Conservation (phyloP, 106 monocot species). For the Iris macrosiphon region DNA sequence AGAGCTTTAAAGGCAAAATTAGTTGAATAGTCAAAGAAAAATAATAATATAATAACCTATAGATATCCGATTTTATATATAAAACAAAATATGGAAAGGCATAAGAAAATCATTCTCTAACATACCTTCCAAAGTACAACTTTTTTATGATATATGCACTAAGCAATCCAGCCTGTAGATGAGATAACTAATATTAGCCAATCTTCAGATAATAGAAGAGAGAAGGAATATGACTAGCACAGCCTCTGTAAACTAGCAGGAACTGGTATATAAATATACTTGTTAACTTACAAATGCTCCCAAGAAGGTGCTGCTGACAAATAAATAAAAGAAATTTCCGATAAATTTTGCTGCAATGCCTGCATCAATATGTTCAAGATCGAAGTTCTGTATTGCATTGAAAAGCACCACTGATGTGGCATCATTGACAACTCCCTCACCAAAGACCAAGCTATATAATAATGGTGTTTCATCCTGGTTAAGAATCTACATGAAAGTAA, state of each 20-base stretch:
- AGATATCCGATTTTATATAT: not conserved
- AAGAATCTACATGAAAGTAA: conserved; percentile 34
- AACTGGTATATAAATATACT: not conserved
- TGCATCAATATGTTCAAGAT: conserved; percentile 45
- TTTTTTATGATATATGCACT: conserved; percentile 90
- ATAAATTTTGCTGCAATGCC: conserved; percentile 27
- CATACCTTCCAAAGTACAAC: conserved; percentile 87
- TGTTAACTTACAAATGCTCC: conserved; percentile 57
- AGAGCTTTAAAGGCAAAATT: not conserved
- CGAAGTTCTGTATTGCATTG: conserved; percentile 66
- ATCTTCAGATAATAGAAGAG: not conserved
- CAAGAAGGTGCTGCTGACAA: conserved; percentile 59
- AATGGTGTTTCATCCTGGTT: conserved; percentile 66
- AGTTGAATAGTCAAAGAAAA: not conserved
- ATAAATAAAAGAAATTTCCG: conserved; percentile 53
- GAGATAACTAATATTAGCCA: not conserved
- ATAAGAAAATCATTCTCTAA: not conserved
- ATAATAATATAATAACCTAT: not conserved
- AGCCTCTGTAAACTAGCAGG: not conserved
- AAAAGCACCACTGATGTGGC: conserved; percentile 74
- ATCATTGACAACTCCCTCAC: conserved; percentile 74
- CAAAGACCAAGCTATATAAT: conserved; percentile 71
- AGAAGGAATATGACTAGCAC: not conserved
- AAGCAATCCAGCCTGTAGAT: conserved; percentile 64
- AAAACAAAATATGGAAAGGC: not conserved